Conservation (phyloP, 2,329 filamentous ascomycete species). For the Claviceps fusiformis region DNA sequence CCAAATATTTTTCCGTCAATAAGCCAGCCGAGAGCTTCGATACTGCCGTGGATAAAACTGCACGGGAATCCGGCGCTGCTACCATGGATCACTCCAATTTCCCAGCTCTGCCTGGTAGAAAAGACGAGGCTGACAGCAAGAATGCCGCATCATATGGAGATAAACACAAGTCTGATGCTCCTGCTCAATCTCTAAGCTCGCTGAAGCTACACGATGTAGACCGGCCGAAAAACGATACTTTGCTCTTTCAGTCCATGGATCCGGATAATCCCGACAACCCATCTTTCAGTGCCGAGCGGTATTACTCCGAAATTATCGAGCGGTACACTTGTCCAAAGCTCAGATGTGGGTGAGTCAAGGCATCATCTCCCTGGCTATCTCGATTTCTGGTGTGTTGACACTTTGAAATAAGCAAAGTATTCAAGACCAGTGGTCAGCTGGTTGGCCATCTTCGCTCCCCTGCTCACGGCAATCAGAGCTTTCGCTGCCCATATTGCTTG, state of each 20-base stretch:
- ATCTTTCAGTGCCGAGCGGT: constrained; percentile 33
- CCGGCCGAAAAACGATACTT: constrained; percentile 7
- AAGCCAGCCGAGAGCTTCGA: not conserved
- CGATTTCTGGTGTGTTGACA: not conserved
- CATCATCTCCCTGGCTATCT: not conserved
- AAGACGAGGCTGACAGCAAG: not conserved
- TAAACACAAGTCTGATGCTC: not conserved
- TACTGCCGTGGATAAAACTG: not conserved
- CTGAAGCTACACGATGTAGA: constrained; percentile 10
- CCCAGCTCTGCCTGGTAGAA: not conserved
- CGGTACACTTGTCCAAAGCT: constrained; percentile 40
- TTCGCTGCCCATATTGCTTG: constrained; percentile 32
- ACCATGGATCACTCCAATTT: not conserved
- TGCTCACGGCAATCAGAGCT: constrained; percentile 22
- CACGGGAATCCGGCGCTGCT: not conserved
- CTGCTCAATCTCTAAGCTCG: constrained; percentile 9
- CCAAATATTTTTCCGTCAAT: constrained; percentile 11
- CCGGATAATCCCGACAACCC: constrained; percentile 31
- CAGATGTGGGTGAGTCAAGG: constrained; percentile 33
- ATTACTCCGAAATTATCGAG: constrained; percentile 27
- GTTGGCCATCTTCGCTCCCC: constrained; percentile 30
- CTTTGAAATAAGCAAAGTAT: constrained; percentile 26
- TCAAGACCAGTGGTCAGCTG: constrained; percentile 19
- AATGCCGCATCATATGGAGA: not conserved
- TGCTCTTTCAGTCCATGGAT: constrained; percentile 10